phyloP scores from a whole-genome alignment of 73 alveolate genomes.

The Tetrahymena borealis region DNA sequence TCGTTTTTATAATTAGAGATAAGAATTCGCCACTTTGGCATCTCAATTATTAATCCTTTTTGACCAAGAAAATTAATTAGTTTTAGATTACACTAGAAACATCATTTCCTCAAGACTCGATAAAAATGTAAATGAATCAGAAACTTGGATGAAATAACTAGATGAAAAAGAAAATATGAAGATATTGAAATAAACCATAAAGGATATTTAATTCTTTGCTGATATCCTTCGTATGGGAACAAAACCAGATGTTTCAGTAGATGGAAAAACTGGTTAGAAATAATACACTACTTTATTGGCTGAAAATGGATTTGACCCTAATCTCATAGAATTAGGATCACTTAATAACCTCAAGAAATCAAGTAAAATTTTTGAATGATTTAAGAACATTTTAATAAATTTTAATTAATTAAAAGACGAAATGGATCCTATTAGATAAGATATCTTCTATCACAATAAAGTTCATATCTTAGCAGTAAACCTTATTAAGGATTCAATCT shows the following conservation, averaged over 20 bases:
- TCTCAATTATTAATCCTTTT: conserved; percentile 15
- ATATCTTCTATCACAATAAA: conserved; percentile 19
- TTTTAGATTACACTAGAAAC: conserved; percentile 13
- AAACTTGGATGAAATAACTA: conserved; percentile 40
- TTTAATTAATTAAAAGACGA: not conserved
- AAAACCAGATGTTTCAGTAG: not conserved
- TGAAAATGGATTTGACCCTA: not conserved
- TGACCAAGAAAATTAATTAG: conserved; percentile 15
- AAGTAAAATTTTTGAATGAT: not conserved
- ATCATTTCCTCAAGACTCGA: conserved; percentile 16
- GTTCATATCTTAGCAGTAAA: conserved; percentile 18
- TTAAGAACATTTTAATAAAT: not conserved
- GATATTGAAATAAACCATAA: conserved; percentile 10
- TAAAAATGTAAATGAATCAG: conserved; percentile 41
- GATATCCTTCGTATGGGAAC: conserved; percentile 17
- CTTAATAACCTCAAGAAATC: not conserved
- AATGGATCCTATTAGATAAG: conserved; percentile 34
- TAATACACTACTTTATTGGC: not conserved
- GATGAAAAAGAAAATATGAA: conserved; percentile 3
- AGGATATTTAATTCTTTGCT: conserved; percentile 10
- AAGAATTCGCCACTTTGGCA: conserved; percentile 31
- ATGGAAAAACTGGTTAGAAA: not conserved
- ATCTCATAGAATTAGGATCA: not conserved
- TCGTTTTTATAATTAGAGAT: conserved; percentile 30
- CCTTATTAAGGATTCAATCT: conserved; percentile 21